Conservation (phyloP, 805 yeast species). For the Myxozyma udenii region DNA sequence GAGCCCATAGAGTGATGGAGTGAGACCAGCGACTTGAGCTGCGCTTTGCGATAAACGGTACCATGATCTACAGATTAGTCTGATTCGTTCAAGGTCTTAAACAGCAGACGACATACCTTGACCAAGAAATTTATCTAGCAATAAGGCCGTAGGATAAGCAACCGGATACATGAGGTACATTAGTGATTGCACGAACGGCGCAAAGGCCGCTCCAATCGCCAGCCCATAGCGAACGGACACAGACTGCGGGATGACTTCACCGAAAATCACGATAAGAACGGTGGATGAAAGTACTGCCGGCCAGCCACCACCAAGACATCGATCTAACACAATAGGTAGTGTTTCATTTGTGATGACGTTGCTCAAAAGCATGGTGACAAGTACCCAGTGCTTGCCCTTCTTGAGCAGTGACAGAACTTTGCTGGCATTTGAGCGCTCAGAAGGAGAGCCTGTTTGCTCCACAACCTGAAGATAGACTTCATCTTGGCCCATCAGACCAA, state of each 20-base stretch:
- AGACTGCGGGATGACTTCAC: slow-evolving; percentile 95
- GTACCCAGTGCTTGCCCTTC: slow-evolving; percentile 92
- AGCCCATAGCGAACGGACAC: slow-evolving; percentile 90
- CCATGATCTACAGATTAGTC: slow-evolving; percentile 65
- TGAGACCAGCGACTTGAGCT: slow-evolving; percentile 88
- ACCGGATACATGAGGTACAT: slow-evolving; percentile 91
- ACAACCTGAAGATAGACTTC: slow-evolving; percentile 91
- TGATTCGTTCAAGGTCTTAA: neutral
- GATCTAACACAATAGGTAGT: slow-evolving; percentile 86
- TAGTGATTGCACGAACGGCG: slow-evolving; percentile 79
- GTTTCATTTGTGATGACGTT: slow-evolving; percentile 43
- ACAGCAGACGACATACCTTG: slow-evolving; percentile 42
- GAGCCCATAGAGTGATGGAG: slow-evolving; percentile 93
- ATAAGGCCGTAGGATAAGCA: slow-evolving; percentile 82
- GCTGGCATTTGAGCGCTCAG: slow-evolving; percentile 65
- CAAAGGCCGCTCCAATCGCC: slow-evolving; percentile 81
- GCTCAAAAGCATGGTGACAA: slow-evolving; percentile 68
- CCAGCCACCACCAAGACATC: slow-evolving; percentile 95
- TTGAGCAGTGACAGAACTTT: slow-evolving; percentile 70
- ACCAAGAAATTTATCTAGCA: slow-evolving; percentile 79
- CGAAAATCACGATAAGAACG: slow-evolving; percentile 86
- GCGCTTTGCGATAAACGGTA: slow-evolving; percentile 86
- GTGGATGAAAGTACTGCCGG: slow-evolving; percentile 95
- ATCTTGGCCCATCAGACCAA: slow-evolving; percentile 97
- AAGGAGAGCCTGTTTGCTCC: slow-evolving; percentile 67